These are phyloP conservation scores for Corynascus novoguineensis DNA, from an alignment of 495 filamentous ascomycete genomes.

Conservation along the genomic window DNA sequence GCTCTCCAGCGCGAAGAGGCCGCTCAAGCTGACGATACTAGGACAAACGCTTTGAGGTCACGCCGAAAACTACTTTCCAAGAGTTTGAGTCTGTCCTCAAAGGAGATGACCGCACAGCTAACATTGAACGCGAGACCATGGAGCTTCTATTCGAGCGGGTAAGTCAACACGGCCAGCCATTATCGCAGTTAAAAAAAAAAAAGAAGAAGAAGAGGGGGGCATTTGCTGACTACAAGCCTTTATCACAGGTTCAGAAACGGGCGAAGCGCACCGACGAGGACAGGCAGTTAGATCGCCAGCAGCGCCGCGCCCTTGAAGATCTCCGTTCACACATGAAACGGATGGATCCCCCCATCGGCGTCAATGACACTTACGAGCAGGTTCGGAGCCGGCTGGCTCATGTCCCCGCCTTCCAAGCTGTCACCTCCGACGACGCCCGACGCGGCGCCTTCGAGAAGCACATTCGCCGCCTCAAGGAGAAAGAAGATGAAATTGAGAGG, in stretches of 20 bases:
- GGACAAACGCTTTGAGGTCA: constrained; percentile 90
- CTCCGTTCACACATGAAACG: constrained; percentile 86
- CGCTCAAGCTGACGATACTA: constrained; percentile 30
- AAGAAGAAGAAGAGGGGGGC: too few species aligned
- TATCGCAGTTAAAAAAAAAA: not conserved
- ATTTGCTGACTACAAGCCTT: constrained; percentile 18
- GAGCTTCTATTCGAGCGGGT: constrained; percentile 73
- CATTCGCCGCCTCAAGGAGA: constrained; percentile 81
- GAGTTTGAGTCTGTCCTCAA: constrained; percentile 75
- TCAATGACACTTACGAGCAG: constrained; percentile 79
- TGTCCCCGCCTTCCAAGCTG: constrained; percentile 71
- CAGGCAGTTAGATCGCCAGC: constrained; percentile 75
- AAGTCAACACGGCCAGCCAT: constrained; percentile 12
- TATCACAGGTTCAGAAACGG: constrained; percentile 59
- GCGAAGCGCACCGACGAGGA: constrained; percentile 73
- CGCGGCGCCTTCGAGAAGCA: constrained; percentile 87
- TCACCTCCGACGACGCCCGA: constrained; percentile 76
- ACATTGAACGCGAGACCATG: constrained; percentile 70
- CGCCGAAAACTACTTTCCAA: constrained; percentile 75
- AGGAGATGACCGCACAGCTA: constrained; percentile 76
- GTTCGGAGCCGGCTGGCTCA: constrained; percentile 72
- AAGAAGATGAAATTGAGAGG: constrained; percentile 77
- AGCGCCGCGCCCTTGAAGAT: constrained; percentile 77
- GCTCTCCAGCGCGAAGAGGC: not conserved
- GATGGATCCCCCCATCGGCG: constrained; percentile 75